Conservation (phyloP, 2,329 filamentous ascomycete species). For the Rhynchosporium graminicola region DNA sequence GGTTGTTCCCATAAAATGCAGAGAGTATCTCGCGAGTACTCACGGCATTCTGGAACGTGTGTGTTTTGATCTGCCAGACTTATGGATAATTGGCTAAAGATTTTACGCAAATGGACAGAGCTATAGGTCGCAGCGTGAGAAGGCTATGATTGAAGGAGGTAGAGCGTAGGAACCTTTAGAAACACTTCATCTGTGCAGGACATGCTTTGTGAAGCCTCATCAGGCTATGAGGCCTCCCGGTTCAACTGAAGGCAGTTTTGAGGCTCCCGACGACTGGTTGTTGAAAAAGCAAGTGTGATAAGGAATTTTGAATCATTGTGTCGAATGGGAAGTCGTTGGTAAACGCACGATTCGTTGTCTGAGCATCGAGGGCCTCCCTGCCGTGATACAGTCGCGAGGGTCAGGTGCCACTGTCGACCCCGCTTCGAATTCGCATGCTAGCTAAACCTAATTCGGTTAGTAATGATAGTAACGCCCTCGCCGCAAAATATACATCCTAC, state of each 20-base stretch:
- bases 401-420: neutral
- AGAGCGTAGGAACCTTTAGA: constrained; percentile 12
- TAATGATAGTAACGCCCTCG: constrained; percentile 7
- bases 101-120: constrained; percentile 24
- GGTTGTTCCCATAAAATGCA: constrained; percentile 19
- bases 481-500: constrained; percentile 3
- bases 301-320: constrained; percentile 19
- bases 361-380: neutral
- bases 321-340: constrained; percentile 15
- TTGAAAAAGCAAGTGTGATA: neutral
- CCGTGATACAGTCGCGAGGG: too few relatives aligned
- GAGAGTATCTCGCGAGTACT: constrained; percentile 19
- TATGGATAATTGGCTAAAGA: constrained; percentile 22
- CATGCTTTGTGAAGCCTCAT: constrained; percentile 17
- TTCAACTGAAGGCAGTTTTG: constrained; percentile 15
- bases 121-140: constrained; percentile 17
- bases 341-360: constrained; percentile 23
- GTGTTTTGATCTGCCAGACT: constrained; percentile 12
- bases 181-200: constrained; percentile 15
- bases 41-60: constrained; percentile 26
- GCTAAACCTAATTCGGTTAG: constrained; percentile 10
- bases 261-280: constrained; percentile 11
- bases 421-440: constrained; percentile 9
- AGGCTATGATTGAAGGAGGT: constrained; percentile 20
- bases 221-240: constrained; percentile 8